Evolutionary conservation across 805 yeast genomes (phyloP), one percentile per base, ranked within the genome.

Genomic region (Teunomyces atbi): DNA sequence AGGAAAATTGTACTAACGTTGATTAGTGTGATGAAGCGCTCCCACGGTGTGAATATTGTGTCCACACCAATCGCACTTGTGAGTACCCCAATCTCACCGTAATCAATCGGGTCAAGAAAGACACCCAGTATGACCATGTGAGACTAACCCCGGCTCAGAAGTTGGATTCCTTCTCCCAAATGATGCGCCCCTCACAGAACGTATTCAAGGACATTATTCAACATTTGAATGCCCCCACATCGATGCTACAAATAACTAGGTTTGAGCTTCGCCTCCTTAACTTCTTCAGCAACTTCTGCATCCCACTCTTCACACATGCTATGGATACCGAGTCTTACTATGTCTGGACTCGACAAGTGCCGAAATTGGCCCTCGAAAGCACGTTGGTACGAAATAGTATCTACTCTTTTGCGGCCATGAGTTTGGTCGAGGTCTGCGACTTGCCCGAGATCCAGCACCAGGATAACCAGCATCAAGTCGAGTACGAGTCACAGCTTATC

Each of bases 1-100:
- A 23, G 26, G 8, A 7, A 23, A 23, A 7, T 10, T 23, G 7
- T 12, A 23, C 5, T 51, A 50, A 59, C 53, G 13, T 2, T 56
- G 13, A 12, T 10, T 34, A 66, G 70, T 66, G 71, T 42, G 52
- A 62, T 42, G 71, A 65, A 41, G 57, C 46, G 8, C 58, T 52
- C 43, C 71, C 71, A 3, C 26, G 43, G 6, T 66, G 71, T 48
- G 71, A 66, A 35, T 66, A 66, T 49, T 66, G 71, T 30, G 29
- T 32, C 3, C 65, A 64, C 45, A 62, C 69, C 5, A 48, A 51
- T n/a, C 47, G 68, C 2, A 38, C 41, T 1, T 66, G 71, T 8
- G 18, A 13, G 16, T 30, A 30, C 33, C 33, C 18, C 18, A 13
- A 30, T 15, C 44, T 41, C 26, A 23, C 26, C 26, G 26, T 23